Percentiles rank a stretch among this genome's conserved stretches.
phyloP scores from a whole-genome alignment of 345 rosid genomes.

The Salix arbutifolia region DNA sequence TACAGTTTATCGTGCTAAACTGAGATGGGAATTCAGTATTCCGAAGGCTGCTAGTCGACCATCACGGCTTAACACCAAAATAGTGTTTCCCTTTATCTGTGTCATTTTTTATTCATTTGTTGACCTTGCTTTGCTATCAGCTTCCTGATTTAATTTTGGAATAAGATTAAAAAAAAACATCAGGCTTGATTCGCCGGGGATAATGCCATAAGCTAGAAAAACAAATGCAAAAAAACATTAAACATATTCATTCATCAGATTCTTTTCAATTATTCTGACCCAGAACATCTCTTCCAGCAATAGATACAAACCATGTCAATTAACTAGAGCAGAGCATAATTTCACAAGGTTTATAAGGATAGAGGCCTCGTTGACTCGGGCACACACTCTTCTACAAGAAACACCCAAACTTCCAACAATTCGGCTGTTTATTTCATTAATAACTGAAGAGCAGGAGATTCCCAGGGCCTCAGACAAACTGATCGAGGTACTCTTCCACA shows the following conservation, averaged over 20 bases:
- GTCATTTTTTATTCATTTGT: neutral
- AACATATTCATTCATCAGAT: neutral
- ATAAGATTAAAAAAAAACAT: neutral
- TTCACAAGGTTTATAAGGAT: neutral
- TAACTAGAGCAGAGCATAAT: neutral
- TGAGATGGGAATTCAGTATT: neutral
- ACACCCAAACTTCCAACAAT: neutral
- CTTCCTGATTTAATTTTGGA: neutral
- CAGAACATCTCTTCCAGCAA: neutral
- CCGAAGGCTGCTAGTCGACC: neutral
- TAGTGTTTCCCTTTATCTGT: neutral
- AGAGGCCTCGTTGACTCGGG: neutral
- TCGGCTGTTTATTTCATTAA: neutral
- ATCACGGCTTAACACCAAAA: neutral
- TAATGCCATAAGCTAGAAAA: neutral
- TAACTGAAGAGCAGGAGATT: neutral
- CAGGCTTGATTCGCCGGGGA: neutral
- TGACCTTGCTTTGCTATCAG: neutral
- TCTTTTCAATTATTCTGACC: neutral
- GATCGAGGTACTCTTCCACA: constrained; percentile 18
- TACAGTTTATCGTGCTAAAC: neutral
- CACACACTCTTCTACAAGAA: neutral
- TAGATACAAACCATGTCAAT: neutral
- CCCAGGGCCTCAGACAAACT: neutral
- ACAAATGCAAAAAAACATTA: neutral